Evolutionary conservation across 306 rosid species (phyloP), one percentile per base, ranked within the genome.

Genomic region (Vigna mungo): DNA sequence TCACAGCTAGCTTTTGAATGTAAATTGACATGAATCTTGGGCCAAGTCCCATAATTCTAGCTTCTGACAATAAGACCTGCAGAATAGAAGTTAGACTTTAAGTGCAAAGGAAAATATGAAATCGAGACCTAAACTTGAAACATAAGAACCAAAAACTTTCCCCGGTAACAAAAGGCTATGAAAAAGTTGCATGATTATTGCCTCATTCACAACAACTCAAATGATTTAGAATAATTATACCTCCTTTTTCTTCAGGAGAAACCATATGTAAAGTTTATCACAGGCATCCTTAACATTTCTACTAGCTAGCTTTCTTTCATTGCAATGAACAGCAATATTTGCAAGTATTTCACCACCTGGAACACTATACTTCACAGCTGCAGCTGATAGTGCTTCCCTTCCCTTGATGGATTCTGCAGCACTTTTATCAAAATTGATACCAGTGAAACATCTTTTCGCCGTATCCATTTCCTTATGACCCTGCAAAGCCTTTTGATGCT

Each of bases 1-100:
- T 89, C 86, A 95, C 98, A 69, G 95, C 93, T 41, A 92, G 82
- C 90, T 87, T 92, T 62, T 89, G 90, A 76, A 95, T 74, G 78
- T 95, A 92, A 64, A 95, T 76, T 72, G 97, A 88, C 99, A 95
- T 90, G 86, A 95, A 95, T 82, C 83, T 88, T 20, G 99, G 97
- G 78, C 99, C 99, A 32, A 92, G 83, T 53, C 97, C 94, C 88
- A 95, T 15, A 71, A 95, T 80, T 89, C 97, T 88, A 71, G 99
- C 99, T 81, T 90, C 89, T 52, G 99, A 89, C 11, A 89, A 64
- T 27, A 90, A 79, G 52, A 87, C 80, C 99, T 95, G 96, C 85
- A 85, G 51, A 78, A 74, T 21, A 27, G 43, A 78, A 7, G 67
- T 60, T 5, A 52, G 36, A 61, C 54, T 72, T 68, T 51, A 83